Base-by-base conservation (phyloP, 768 basidiomycete species). In the Suillus luteus region DNA sequence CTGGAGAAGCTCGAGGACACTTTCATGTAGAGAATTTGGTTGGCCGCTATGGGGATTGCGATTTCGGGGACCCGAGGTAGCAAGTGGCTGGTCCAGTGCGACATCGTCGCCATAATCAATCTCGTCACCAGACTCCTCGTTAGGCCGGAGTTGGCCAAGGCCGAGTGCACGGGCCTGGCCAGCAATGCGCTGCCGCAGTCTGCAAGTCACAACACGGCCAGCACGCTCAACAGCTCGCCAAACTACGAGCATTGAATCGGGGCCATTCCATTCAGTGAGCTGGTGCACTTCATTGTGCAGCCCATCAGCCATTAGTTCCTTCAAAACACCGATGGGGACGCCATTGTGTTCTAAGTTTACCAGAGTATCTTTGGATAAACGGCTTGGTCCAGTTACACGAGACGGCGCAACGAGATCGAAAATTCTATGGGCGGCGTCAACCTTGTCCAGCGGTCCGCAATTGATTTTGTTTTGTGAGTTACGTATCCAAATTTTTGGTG, bases 311-410 rank as follows among this genome's bases (percentile, higher is more conserved):
- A 91, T 78, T 11, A 90, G 72, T 0, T 76, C 67, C 12, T 77
- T 77, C 33, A 93, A 75, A 0, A 80, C 24, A 0, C 74, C 62
- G 15, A 77, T 35, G 10, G 81, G 75, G 0, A 92, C 82, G 0
- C 85, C 85, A 71, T 91, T 91, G 55, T 81, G 72, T 0, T 82
- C 79, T 0, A 93, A 72, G 54, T 91, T 92, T 10, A 87, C 66
- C 4, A 92, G 81, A 1, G 81, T 82, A 46, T 91, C 88, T 7
- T 74, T 71, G 0, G 87, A 86, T 0, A 92, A 75, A 0, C 78
- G 68, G 44, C 79, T 75, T 0, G 83, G 77, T 0, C 72, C 61
- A 0, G 80, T 79, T 0, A 85, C 74, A 0, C 78, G 79, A 0
- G 87, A 84, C 0, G 83, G 77, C 0, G 76, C 72, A 1, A 92